Base-by-base conservation (phyloP, 2,329 filamentous ascomycete species). In the Fusarium sterilihyphosum region DNA sequence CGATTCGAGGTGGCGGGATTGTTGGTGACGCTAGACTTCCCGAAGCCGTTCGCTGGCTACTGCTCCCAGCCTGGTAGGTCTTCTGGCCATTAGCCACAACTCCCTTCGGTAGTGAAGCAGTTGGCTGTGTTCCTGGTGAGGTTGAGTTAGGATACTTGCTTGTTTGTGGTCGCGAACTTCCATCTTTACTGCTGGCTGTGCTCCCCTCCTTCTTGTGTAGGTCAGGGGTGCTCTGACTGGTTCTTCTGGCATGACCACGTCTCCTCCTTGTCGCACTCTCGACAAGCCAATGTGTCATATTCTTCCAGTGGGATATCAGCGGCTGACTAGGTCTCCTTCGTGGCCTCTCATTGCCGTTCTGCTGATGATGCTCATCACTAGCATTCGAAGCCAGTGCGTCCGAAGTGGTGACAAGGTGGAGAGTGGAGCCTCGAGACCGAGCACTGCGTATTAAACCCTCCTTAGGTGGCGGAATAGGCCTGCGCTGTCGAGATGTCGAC, bases 401-500 rank as follows among this genome's bases (percentile, higher is more conserved):
- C 12, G 86, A 86, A 0, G 90, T 91, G 16, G 93, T 93, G 44
- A 97, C 94, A 9, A 97, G 89, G 80, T 98, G 94, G 38, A 98
- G 88, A 73, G 94, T 96, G 75, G 95, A 98, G 49, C 94, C 93
- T 69, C 94, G 88, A 74, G 93, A 93, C 76, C 92, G 88, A 67
- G 93, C 91, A 72, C 91, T 91, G 74, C 91, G 86, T 64, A 92
- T 82, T 17, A 90, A 84, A 20, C 91, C 90, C 80, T 98, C 95
- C 81, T 98, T 98, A 5, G 96, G 95, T 47, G 96, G 96, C 16
- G 93, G 94, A 46, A 94, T 87, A 11, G 95, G 90, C 43, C 89
- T 92, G 54, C 94, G 91, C 70, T 93, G 91, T 69, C 92, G 87
- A 37, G 94, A 95, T 18, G 94, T 94, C 78, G 93, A 95, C 29